Conservation (phyloP, 345 rosid genomes). For the Tarenaya hassleriana region DNA sequence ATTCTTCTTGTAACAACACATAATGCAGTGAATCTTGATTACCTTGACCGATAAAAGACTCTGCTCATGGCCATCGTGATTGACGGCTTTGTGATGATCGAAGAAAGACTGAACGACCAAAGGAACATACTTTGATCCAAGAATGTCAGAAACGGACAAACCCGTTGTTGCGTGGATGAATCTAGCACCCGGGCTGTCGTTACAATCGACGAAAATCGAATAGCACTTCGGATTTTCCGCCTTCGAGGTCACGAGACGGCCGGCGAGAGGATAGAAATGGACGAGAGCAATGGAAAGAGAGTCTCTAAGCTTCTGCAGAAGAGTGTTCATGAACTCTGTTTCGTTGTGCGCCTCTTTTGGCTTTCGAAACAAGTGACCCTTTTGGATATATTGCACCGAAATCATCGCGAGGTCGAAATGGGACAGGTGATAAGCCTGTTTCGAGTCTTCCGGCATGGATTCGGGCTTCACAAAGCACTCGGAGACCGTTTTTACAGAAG, state of each 20-base stretch:
- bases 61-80: slow-evolving; percentile 49
- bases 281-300: slow-evolving; percentile 56
- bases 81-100: slow-evolving; percentile 52
- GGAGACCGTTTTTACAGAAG: slow-evolving; percentile 34
- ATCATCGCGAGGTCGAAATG: slow-evolving; percentile 50
- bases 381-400: slow-evolving; percentile 52
- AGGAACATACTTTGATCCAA: slow-evolving; percentile 49
- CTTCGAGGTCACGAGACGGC: slow-evolving; percentile 40
- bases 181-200: slow-evolving; percentile 58
- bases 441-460: slow-evolving; percentile 26
- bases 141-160: slow-evolving; percentile 35
- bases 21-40: too few species aligned
- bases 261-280: slow-evolving; percentile 67
- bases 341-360: slow-evolving; percentile 24
- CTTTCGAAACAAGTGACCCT: slow-evolving; percentile 51
- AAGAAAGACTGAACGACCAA: slow-evolving; percentile 54
- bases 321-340: slow-evolving; percentile 31
- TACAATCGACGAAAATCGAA: slow-evolving; percentile 47
- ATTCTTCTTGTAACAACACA: too few species aligned
- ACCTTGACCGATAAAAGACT: slow-evolving; percentile 56
- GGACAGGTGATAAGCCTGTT: slow-evolving; percentile 40
- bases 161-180: slow-evolving; percentile 46
- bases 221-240: slow-evolving; percentile 30
- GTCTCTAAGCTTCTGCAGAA: slow-evolving; percentile 36
- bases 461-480: slow-evolving; percentile 55